phyloP scores from a whole-genome alignment of 2,329 filamentous ascomycete species.

The Diaporthe amygdali region DNA sequence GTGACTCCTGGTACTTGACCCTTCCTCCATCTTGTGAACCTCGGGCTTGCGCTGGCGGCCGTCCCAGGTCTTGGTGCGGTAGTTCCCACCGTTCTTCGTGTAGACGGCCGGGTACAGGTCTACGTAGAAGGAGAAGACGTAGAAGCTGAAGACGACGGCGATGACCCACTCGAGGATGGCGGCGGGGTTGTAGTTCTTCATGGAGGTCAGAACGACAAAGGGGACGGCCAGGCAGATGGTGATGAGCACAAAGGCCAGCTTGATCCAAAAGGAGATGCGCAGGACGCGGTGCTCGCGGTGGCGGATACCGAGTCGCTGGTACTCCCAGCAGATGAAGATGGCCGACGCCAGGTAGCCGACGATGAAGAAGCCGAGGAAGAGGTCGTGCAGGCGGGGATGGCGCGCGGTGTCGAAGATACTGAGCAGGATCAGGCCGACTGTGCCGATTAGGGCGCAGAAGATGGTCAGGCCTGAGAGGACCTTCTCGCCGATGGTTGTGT shows the following conservation, averaged over 20 bases:
- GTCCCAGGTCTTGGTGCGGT: constrained; percentile 19
- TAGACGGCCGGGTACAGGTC: constrained; percentile 82
- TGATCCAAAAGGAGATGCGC: constrained; percentile 82
- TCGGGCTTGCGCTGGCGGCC: not conserved
- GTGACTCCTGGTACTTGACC: constrained; percentile 15
- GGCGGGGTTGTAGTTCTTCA: constrained; percentile 63
- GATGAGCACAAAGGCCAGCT: constrained; percentile 81
- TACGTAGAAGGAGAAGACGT: constrained; percentile 84
- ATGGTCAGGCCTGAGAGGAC: constrained; percentile 67
- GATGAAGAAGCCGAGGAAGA: constrained; percentile 84
- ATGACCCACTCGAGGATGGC: constrained; percentile 83
- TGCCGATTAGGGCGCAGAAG: constrained; percentile 74
- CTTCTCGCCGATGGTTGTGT: constrained; percentile 68
- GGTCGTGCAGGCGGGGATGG: constrained; percentile 71
- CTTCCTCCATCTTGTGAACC: constrained; percentile 22
- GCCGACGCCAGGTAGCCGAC: constrained; percentile 84
- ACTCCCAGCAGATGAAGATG: constrained; percentile 89
- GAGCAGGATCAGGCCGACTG: constrained; percentile 79
- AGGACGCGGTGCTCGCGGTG: constrained; percentile 79
- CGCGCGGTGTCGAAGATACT: constrained; percentile 83
- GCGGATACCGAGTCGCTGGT: constrained; percentile 80
- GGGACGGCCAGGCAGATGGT: constrained; percentile 76
- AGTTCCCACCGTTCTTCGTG: constrained; percentile 51
- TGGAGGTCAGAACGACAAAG: constrained; percentile 67
- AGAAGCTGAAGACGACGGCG: constrained; percentile 85